Evolutionary conservation across 176 grass and related monocot species (phyloP), one percentile per base, ranked within the genome.

Genomic region (Bothriochloa decipiens): DNA sequence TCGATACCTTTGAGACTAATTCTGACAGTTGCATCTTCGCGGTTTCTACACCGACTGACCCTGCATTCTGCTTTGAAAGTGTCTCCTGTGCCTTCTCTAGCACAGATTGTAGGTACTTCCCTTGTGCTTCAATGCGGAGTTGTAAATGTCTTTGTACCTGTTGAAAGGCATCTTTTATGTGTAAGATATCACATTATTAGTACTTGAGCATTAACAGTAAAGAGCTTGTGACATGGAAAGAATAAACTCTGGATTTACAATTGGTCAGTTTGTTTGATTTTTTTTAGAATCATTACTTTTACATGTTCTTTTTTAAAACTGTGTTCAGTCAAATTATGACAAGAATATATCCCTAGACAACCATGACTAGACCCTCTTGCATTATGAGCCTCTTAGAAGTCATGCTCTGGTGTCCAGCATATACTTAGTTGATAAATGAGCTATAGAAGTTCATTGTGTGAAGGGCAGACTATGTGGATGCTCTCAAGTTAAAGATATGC

Each of bases 121-220:
- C 91, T 88, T 99, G 96, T 82, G 96, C 96, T 92, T 99, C 96
- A 61, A 99, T 99, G 61, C 96, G 90, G 53, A 99, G 91, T 84
- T 99, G 96, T 50, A 99, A 79, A 81, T 96, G 93, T 70, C 96
- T 94, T 75, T 99, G 96, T 65, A 99, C 96, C 96, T 99, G 82
- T 57, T 74, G 47, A 80, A 83, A 74, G 37, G 40, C 28, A 50
- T 75, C 13, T 10, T 49, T 49, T 72, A 39, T 23, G 18, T 41
- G 46, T 82, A n/a, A 89, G 52, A 15, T 60, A 47, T 45, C 69
- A 84, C 61, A 27, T 72, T 42, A 76, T 85, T 50, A 66, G 2
- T 75, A 69, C 68, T 75, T 85, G 14, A 85, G 11, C 63, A 53
- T 74, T 62, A 13, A 25, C 39, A 15, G 14, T 64, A 14, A 46